phyloP scores from a whole-genome alignment of 345 rosid species.

The Arabis alpina region DNA sequence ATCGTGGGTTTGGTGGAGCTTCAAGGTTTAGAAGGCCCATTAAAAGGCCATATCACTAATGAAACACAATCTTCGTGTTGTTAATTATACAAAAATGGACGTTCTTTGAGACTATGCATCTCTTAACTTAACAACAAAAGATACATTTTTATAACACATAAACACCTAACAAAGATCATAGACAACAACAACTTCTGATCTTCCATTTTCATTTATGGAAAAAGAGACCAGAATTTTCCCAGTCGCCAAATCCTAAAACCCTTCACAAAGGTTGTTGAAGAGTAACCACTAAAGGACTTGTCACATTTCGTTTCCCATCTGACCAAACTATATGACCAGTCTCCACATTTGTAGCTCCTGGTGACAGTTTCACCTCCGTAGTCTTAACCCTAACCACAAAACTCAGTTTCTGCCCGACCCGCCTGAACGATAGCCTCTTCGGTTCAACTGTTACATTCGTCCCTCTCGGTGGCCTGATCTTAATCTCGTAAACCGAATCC shows the following conservation, averaged over 20 bases:
- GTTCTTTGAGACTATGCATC: slow-evolving; percentile 2
- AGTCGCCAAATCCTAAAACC: slow-evolving; percentile 28
- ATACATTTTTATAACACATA: slow-evolving; percentile 33
- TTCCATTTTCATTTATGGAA: slow-evolving; percentile 19
- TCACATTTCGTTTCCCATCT: slow-evolving; percentile 77
- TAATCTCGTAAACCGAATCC: slow-evolving; percentile 53
- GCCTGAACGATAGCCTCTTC: slow-evolving; percentile 58
- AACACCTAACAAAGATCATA: slow-evolving; percentile 30
- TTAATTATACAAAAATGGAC: slow-evolving; percentile 8
- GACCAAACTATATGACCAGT: slow-evolving; percentile 84
- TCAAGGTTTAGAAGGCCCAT: slow-evolving; percentile 12
- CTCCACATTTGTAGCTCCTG: slow-evolving; percentile 59
- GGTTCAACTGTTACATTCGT: slow-evolving; percentile 65
- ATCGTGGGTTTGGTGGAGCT: neutral
- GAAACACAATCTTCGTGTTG: neutral
- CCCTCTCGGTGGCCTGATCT: slow-evolving; percentile 66
- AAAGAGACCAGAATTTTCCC: slow-evolving; percentile 34
- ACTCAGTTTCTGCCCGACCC: slow-evolving; percentile 72
- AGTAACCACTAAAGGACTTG: slow-evolving; percentile 83
- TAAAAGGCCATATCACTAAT: slow-evolving; percentile 22
- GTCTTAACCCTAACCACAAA: slow-evolving; percentile 66
- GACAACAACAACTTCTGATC: slow-evolving; percentile 29
- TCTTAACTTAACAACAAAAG: slow-evolving; percentile 31
- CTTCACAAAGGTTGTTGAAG: slow-evolving; percentile 87
- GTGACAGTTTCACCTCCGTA: slow-evolving; percentile 52